Conservation (phyloP, 108 stramenopile species). For the Nitzschia palea region DNA sequence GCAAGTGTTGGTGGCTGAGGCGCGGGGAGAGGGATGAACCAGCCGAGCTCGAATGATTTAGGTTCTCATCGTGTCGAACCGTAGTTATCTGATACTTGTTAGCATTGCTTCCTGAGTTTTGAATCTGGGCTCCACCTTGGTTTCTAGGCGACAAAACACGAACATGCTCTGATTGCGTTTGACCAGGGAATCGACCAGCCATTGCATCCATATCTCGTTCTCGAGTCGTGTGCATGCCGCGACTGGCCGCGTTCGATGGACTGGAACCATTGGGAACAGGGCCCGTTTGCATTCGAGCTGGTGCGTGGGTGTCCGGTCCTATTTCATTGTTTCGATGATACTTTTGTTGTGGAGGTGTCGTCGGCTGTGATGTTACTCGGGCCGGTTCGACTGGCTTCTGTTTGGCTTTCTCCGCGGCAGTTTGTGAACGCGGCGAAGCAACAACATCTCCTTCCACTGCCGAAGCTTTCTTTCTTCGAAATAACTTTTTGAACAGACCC, state of each 20-base stretch:
- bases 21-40: neutral
- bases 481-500: slow-evolving; percentile 33
- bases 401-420: neutral
- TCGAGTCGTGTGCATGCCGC: neutral
- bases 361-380: neutral
- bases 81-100: no score
- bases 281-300: neutral
- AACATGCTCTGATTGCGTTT: slow-evolving; percentile 1
- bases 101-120: no score
- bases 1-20: slow-evolving; percentile 12
- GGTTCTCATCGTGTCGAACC: slow-evolving; percentile 8
- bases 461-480: slow-evolving; percentile 19
- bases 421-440: neutral
- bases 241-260: neutral
- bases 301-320: neutral
- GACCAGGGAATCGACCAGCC: neutral
- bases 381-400: neutral
- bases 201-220: neutral
- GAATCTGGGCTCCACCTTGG: no score
- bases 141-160: slow-evolving; percentile 5
- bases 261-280: neutral
- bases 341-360: neutral
- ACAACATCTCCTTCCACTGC: neutral
- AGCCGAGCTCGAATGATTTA: neutral
- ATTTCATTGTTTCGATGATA: neutral